Conservation (phyloP, 2,329 filamentous ascomycete species). For the Nemania abortiva region DNA sequence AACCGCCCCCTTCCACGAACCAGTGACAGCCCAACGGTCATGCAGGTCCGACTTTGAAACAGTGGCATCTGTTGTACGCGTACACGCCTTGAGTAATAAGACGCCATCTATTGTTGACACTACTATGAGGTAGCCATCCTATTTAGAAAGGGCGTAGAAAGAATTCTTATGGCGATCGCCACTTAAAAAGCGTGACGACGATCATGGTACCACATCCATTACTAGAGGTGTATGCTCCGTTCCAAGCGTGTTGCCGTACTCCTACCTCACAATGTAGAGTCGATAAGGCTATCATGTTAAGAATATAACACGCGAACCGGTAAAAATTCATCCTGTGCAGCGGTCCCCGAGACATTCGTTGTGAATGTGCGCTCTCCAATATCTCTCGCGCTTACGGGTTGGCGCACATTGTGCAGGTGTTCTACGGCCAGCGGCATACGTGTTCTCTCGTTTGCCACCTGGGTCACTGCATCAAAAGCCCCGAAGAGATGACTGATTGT, state of each 20-base stretch:
- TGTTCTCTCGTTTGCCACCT: constrained; percentile 36
- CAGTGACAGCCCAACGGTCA: constrained; percentile 32
- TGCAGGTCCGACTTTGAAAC: constrained; percentile 41
- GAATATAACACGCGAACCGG: background rate
- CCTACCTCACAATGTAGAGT: background rate
- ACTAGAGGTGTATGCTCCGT: background rate
- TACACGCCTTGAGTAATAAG: constrained; percentile 32
- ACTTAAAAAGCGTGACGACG: background rate
- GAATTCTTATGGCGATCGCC: background rate
- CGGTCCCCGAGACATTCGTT: constrained; percentile 39
- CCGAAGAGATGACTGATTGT: constrained; percentile 29
- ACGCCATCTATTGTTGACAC: constrained; percentile 19
- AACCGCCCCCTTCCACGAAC: constrained; percentile 21
- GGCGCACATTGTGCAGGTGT: constrained; percentile 26
- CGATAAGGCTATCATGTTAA: background rate
- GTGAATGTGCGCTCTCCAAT: constrained; percentile 25
- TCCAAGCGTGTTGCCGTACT: constrained; percentile 3
- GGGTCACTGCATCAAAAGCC: constrained; percentile 34
- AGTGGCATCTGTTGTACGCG: constrained; percentile 41
- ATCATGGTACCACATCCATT: background rate
- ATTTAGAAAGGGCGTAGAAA: background rate
- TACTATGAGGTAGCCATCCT: background rate
- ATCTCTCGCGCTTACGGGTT: constrained; percentile 18
- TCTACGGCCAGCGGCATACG: constrained; percentile 46
- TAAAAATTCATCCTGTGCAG: constrained; percentile 9